phyloP scores from a whole-genome alignment of 2,329 filamentous ascomycete species.

The Dactylellina leptospora region DNA sequence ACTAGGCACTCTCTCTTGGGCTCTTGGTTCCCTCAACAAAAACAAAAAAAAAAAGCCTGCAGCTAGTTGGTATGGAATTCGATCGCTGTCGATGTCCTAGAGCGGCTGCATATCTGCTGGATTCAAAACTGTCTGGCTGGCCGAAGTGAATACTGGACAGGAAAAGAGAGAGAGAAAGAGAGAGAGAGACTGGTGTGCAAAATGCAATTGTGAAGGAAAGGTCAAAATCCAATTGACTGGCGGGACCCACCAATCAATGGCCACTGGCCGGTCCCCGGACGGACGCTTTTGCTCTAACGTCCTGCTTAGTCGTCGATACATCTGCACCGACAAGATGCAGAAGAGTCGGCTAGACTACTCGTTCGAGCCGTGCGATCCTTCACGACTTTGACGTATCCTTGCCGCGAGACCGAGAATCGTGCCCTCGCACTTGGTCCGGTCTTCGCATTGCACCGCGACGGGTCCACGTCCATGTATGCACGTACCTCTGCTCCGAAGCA shows the following conservation, averaged over 20 bases:
- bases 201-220: background rate
- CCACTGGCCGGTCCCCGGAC: constrained; percentile 1
- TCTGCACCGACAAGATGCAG: too few species aligned
- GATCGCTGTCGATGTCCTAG: constrained; percentile 45
- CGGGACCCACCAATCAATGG: background rate
- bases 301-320: background rate
- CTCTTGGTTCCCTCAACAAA: constrained; percentile 20
- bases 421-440: constrained; percentile 26
- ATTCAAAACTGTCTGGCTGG: constrained; percentile 31
- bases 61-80: constrained; percentile 50
- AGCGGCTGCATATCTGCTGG: constrained; percentile 49
- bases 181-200: constrained; percentile 4
- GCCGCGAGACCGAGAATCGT: constrained; percentile 39
- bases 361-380: constrained; percentile 38
- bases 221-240: background rate
- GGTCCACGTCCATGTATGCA: too few species aligned
- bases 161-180: background rate
- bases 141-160: too few species aligned
- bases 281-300: background rate
- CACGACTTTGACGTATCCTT: constrained; percentile 32
- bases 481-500: too few species aligned
- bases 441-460: background rate
- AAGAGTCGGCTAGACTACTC: constrained; percentile 47
- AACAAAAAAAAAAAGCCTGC: constrained; percentile 28
- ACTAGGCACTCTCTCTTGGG: constrained; percentile 37